These are phyloP conservation scores for Tubosaeta sp. DNA, from an alignment of 768 basidiomycete genomes.

Conservation along the genomic window DNA sequence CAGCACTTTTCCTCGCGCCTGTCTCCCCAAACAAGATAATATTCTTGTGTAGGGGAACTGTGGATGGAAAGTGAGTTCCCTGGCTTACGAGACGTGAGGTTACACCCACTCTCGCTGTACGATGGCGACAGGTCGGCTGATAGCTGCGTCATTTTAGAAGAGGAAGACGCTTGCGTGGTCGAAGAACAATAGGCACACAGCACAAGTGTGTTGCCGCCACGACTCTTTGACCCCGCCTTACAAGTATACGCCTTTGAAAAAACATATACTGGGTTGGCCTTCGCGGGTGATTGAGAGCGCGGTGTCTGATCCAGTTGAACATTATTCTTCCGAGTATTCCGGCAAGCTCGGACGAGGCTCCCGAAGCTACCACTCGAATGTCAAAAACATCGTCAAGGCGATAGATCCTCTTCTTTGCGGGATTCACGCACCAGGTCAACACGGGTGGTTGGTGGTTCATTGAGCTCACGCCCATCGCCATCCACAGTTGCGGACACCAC, in stretches of 20 bases:
- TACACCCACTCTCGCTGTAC: not conserved
- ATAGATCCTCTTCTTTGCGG: not conserved
- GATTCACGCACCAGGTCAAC: not conserved
- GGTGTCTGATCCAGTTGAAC: not conserved
- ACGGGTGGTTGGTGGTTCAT: not conserved
- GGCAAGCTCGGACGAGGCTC: not conserved
- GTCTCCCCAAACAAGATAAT: conserved; percentile 8
- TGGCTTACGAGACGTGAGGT: not conserved
- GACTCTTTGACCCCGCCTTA: not conserved
- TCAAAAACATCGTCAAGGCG: not conserved
- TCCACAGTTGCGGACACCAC: not conserved
- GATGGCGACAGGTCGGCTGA: not conserved
- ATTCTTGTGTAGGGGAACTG: not conserved
- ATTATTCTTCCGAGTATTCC: not conserved
- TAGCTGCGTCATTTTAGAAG: not conserved
- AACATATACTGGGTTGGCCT: not conserved
- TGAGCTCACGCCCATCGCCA: no score
- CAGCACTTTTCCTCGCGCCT: conserved; percentile 1
- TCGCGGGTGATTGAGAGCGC: not conserved
- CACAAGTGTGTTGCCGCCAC: not conserved
- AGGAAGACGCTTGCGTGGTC: not conserved
- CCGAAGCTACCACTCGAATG: not conserved
- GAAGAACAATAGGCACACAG: not conserved
- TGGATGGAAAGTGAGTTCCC: not conserved
- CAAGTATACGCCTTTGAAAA: not conserved